Conservation (phyloP, 73 alveolate genomes). For the Paramecium sexaurelia region DNA sequence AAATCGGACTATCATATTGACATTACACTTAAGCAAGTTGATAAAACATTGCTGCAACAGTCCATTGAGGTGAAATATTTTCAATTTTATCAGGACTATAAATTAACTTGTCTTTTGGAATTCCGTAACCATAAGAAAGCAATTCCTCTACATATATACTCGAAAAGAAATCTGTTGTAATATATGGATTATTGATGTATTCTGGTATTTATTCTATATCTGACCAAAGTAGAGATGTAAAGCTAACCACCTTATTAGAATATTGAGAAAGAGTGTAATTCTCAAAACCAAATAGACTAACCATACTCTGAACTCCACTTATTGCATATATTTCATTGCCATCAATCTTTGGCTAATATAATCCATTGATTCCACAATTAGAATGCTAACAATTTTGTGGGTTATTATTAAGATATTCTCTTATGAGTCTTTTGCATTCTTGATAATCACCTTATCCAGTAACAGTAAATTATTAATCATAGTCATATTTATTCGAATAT, state of each 20-base stretch:
- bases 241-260: background rate
- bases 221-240: background rate
- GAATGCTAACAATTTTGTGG: slow-evolving; percentile 31
- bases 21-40: background rate
- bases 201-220: background rate
- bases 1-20: slow-evolving; percentile 10
- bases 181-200: slow-evolving; percentile 13
- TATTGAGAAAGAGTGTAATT: background rate
- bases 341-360: slow-evolving; percentile 32
- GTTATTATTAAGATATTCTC: slow-evolving; percentile 43
- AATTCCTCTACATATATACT: slow-evolving; percentile 1
- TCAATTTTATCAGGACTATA: background rate
- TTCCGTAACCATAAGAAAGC: slow-evolving; percentile 22
- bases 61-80: background rate
- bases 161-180: slow-evolving; percentile 15
- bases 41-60: slow-evolving; percentile 44
- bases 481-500: background rate
- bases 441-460: slow-evolving; percentile 34
- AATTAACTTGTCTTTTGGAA: background rate
- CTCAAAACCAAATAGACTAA: background rate
- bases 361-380: slow-evolving; percentile 52
- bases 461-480: background rate
- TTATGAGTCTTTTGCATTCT: slow-evolving; percentile 23
- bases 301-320: slow-evolving; percentile 61
- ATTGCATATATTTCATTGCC: slow-evolving; percentile 19